Conservation (phyloP, 257 asterid genomes). For the Solanum ahanhuiri region DNA sequence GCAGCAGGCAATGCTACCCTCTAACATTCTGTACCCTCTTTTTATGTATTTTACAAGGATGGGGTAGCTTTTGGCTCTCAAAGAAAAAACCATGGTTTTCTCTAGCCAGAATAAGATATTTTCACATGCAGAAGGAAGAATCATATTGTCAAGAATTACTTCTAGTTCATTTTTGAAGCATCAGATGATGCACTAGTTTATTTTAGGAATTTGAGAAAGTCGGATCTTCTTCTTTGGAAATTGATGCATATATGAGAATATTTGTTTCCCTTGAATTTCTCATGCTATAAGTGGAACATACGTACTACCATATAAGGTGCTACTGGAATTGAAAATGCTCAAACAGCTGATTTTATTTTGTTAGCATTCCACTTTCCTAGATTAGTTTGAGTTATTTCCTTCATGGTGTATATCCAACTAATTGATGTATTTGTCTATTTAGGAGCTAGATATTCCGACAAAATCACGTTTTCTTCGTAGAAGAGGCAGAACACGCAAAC, state of each 20-base stretch:
- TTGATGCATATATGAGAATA: not conserved
- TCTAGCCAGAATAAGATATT: not conserved
- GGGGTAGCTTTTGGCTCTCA: not conserved
- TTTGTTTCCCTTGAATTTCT: not conserved
- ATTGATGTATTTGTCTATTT: slow-evolving; percentile 2
- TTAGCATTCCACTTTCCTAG: not conserved
- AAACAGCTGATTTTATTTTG: not conserved
- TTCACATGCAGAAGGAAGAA: not conserved
- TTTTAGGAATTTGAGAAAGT: not conserved
- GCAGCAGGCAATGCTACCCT: not conserved
- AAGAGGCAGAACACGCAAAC: slow-evolving; percentile 84
- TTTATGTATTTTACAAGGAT: not conserved
- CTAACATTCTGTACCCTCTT: not conserved
- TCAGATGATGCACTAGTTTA: not conserved
- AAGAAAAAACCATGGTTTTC: not conserved
- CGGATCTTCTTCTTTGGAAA: not conserved
- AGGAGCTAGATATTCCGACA: slow-evolving; percentile 50
- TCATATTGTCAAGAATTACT: not conserved
- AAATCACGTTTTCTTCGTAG: slow-evolving; percentile 82
- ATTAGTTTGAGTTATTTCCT: not conserved
- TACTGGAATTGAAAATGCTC: not conserved
- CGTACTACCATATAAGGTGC: not conserved
- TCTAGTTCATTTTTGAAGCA: not conserved
- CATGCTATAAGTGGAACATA: not conserved
- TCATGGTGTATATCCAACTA: not conserved